Evolutionary conservation across 108 stramenopile genomes (phyloP).

Genomic region (Skeletonema menzelii): DNA sequence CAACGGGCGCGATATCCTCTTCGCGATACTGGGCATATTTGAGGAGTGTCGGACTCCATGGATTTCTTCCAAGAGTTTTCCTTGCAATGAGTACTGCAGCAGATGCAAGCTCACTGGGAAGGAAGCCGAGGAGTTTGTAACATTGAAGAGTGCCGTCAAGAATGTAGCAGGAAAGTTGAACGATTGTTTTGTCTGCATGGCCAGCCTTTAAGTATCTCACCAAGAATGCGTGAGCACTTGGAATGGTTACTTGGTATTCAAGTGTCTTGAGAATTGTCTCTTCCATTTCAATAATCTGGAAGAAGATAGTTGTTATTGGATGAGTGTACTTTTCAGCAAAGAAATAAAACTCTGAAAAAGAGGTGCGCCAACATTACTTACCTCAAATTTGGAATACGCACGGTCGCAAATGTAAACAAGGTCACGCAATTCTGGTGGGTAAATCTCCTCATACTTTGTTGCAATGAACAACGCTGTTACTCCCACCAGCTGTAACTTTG

Average conservation of each 20-base stretch:
- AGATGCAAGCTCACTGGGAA: constrained; percentile 89
- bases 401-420: constrained; percentile 97
- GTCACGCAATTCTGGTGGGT: constrained; percentile 95
- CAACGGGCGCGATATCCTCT: constrained; percentile 76
- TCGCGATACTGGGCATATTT: constrained; percentile 83
- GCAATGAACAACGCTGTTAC: constrained; percentile 96
- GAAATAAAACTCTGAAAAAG: neutral
- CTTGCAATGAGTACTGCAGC: constrained; percentile 90
- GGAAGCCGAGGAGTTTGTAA: constrained; percentile 78
- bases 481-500: constrained; percentile 96
- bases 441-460: constrained; percentile 99
- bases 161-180: constrained; percentile 85
- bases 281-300: constrained; percentile 93
- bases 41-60: constrained; percentile 89
- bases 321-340: neutral
- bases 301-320: neutral
- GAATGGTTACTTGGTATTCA: constrained; percentile 86
- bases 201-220: constrained; percentile 92
- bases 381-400: constrained; percentile 90
- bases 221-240: constrained; percentile 90
- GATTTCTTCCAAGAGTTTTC: constrained; percentile 62
- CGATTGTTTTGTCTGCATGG: constrained; percentile 79
- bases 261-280: constrained; percentile 80
- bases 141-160: constrained; percentile 90
- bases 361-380: constrained; percentile 9